phyloP scores from a whole-genome alignment of 495 filamentous ascomycete genomes.

The Trichoderma virens region DNA sequence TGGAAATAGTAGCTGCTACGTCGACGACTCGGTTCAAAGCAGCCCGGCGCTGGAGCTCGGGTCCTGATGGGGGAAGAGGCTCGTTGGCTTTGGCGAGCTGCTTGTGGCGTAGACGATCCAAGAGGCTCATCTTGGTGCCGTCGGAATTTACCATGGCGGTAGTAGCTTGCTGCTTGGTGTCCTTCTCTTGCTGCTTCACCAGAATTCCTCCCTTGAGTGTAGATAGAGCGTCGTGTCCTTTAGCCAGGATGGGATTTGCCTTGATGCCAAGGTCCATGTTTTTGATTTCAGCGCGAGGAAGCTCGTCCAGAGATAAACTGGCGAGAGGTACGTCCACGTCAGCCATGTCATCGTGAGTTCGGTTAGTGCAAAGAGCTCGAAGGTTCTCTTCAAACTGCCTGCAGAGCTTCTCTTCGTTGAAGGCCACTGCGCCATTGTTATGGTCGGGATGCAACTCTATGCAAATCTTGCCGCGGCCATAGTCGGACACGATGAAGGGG shows the following conservation, averaged over 20 bases:
- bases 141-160: constrained; percentile 21
- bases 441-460: constrained; percentile 29
- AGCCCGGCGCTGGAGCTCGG: constrained; percentile 44
- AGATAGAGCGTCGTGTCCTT: constrained; percentile 54
- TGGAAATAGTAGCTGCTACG: constrained; percentile 50
- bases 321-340: constrained; percentile 11
- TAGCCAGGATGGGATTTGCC: constrained; percentile 34
- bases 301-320: constrained; percentile 38
- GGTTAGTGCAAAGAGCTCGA: constrained; percentile 35
- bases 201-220: constrained; percentile 48
- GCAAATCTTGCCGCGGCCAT: constrained; percentile 44
- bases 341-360: constrained; percentile 16
- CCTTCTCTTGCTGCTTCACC: constrained; percentile 32
- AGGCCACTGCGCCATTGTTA: constrained; percentile 23
- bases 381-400: constrained; percentile 45
- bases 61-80: constrained; percentile 25
- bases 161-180: constrained; percentile 8
- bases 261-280: constrained; percentile 38
- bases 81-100: constrained; percentile 35
- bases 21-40: constrained; percentile 56
- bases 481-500: constrained; percentile 50
- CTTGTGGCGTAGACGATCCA: constrained; percentile 58
- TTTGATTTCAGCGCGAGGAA: constrained; percentile 49
- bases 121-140: constrained; percentile 38
- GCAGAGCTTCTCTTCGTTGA: constrained; percentile 51